Percentiles rank a stretch among this genome's conserved stretches.
phyloP scores from a whole-genome alignment of 2,329 filamentous ascomycete species.

The Clarireedia paspali region DNA sequence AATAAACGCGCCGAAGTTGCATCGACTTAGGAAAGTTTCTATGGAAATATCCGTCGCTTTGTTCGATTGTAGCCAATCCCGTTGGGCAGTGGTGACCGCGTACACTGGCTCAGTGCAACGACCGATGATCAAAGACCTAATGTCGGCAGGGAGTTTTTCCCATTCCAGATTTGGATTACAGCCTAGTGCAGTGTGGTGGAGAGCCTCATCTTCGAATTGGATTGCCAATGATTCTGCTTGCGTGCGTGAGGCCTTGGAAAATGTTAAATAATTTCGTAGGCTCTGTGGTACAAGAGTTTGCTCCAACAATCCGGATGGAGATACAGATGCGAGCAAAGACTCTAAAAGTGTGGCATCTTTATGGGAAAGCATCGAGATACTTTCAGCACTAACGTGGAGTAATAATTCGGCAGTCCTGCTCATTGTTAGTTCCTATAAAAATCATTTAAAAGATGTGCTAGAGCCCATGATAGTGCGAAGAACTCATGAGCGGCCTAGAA shows the following conservation, averaged over 20 bases:
- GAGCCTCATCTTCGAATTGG: slow-evolving; percentile 28
- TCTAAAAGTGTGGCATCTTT: slow-evolving; percentile 3
- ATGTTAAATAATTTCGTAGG: background rate
- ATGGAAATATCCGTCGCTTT: slow-evolving; percentile 14
- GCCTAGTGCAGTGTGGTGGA: slow-evolving; percentile 40
- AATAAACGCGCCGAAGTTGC: slow-evolving; percentile 21
- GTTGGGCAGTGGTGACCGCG: slow-evolving; percentile 15
- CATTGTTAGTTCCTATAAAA: background rate
- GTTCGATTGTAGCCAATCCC: slow-evolving; percentile 18
- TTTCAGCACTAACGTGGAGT: slow-evolving; percentile 4
- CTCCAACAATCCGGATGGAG: slow-evolving; percentile 4
- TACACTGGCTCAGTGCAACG: slow-evolving; percentile 36
- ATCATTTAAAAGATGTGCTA: background rate
- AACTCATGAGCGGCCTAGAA: background rate
- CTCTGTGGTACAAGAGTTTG: slow-evolving; percentile 4
- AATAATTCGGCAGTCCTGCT: slow-evolving; percentile 4
- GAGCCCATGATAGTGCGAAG: too few relatives aligned
- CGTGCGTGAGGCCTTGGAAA: slow-evolving; percentile 1
- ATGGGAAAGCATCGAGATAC: background rate
- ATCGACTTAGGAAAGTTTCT: slow-evolving; percentile 18
- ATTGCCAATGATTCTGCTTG: background rate
- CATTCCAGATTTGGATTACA: slow-evolving; percentile 43
- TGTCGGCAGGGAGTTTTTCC: slow-evolving; percentile 39
- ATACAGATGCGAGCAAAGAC: slow-evolving; percentile 3
- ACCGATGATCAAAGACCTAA: slow-evolving; percentile 38